Evolutionary conservation across 768 basidiomycete genomes (phyloP).

Genomic region (Xanthoconium purpureum): DNA sequence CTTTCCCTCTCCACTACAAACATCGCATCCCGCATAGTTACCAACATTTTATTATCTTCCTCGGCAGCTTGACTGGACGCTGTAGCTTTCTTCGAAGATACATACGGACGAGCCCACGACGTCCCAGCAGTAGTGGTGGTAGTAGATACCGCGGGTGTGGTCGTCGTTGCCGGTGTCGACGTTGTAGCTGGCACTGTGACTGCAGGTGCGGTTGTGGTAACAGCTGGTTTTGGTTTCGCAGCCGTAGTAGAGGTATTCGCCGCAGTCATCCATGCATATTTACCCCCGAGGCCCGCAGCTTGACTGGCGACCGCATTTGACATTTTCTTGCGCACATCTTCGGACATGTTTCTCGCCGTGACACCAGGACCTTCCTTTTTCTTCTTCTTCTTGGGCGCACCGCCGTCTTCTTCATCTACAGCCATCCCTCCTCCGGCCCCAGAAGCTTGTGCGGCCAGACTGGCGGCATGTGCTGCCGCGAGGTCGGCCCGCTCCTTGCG

Average conservation of each 20-base stretch:
- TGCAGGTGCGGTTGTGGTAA: conserved; percentile 33
- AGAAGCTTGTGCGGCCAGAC: conserved; percentile 55
- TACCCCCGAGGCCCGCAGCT: conserved; percentile 79
- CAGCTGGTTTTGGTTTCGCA: conserved; percentile 36
- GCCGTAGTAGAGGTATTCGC: conserved; percentile 45
- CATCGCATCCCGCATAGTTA: conserved; percentile 79
- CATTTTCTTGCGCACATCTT: conserved; percentile 90
- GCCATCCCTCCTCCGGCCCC: conserved; percentile 30
- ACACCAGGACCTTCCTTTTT: conserved; percentile 84
- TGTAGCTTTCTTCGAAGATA: conserved; percentile 48
- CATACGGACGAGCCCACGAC: conserved; percentile 63
- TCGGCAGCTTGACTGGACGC: conserved; percentile 40
- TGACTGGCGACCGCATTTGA: conserved; percentile 86
- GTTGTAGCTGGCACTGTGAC: conserved; percentile 24
- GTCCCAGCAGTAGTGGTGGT: conserved; percentile 25
- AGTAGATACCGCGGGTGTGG: conserved; percentile 24
- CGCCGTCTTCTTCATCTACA: conserved; percentile 48
- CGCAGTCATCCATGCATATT: conserved; percentile 87
- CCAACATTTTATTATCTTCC: conserved; percentile 54
- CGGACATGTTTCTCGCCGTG: conserved; percentile 85
- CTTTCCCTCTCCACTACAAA: conserved; percentile 83
- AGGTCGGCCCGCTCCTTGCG: conserved; percentile 74
- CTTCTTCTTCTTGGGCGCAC: conserved; percentile 71
- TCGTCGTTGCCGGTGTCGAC: conserved; percentile 31
- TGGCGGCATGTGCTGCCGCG: conserved; percentile 66